Base-by-base conservation (phyloP, 2,329 filamentous ascomycete species). In the Talaromyces sp. region DNA sequence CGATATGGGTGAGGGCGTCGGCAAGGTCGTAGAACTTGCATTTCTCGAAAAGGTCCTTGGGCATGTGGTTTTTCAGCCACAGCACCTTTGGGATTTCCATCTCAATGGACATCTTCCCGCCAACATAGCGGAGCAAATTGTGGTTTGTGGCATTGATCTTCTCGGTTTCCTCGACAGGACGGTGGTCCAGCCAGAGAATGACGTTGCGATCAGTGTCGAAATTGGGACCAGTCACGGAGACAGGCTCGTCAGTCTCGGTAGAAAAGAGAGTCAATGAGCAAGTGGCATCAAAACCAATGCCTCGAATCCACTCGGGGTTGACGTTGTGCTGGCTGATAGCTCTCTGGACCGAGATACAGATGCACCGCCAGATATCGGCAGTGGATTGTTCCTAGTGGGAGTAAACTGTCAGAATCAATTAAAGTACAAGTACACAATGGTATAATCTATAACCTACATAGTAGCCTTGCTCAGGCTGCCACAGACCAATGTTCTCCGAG, bases 51-150 rank as follows among this genome's bases (percentile, higher is more conserved):
- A 95, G 81, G 69, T 96, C 90, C 59, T 89, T 83, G 2, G 95
- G 89, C 95, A 99, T 98, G 78, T 98, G 86, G 77, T 96, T 96
- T 84, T 98, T 98, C 72, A 99, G 83, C 95, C 95, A 99, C 61
- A 98, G 82, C 1, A 97, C 91, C 79, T 99, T 99, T 65, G 95
- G 95, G 59, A 99, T 96, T 76, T 99, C 95, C 95, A 99, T 99
- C 81, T 99, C 95, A 66, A 97, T 93, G 73, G 91, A 96, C 95
- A 99, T 99, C 74, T 89, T 93, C 64, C 95, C 95, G 67, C 95
- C 95, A 19, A 99, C 95, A 72, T 99, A 99, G 70, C 92, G 89
- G 62, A 99, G 85, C 58, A 99, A 82, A 75, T 96, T 95, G 81
- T 99, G 95, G 58, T 88, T 84, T 2, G 95, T 98, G 58, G 86